Evolutionary conservation across 1,284 basidiomycete species (phyloP).

Genomic region (Xanthoconium separans): DNA sequence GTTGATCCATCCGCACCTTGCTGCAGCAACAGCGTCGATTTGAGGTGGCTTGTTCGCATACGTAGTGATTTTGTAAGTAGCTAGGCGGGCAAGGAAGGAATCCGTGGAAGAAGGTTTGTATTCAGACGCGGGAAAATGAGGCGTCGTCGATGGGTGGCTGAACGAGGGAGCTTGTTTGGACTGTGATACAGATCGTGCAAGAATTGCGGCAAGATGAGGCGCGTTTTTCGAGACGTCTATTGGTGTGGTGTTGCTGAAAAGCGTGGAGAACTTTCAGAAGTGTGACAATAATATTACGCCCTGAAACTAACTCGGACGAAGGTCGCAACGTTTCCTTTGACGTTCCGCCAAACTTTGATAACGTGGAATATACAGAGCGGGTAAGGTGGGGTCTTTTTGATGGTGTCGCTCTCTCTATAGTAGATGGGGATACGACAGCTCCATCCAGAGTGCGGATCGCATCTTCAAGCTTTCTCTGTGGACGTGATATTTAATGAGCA

Average conservation of each 20-base stretch:
- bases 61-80: conserved; percentile 73
- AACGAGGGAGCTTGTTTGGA: conserved; percentile 38
- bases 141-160: conserved; percentile 28
- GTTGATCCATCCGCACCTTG: conserved; percentile 77
- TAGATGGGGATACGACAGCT: conserved; percentile 42
- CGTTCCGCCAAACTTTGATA: conserved; percentile 72
- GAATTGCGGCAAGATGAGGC: conserved; percentile 66
- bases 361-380: conserved; percentile 67
- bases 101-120: conserved; percentile 74
- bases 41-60: conserved; percentile 72
- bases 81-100: conserved; percentile 68
- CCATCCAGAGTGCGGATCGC: conserved; percentile 64
- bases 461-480: conserved; percentile 72
- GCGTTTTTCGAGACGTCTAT: conserved; percentile 51
- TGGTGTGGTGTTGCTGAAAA: conserved; percentile 15
- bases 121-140: conserved; percentile 46
- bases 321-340: conserved; percentile 41
- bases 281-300: background rate
- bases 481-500: conserved; percentile 1
- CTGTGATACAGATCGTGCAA: conserved; percentile 58
- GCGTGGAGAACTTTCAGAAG: conserved; percentile 14
- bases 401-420: conserved; percentile 41
- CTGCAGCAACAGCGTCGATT: conserved; percentile 74
- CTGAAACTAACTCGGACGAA: conserved; percentile 36
- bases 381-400: conserved; percentile 52